Evolutionary conservation across 306 rosid genomes (phyloP).

Genomic region (Prunus campanulata): DNA sequence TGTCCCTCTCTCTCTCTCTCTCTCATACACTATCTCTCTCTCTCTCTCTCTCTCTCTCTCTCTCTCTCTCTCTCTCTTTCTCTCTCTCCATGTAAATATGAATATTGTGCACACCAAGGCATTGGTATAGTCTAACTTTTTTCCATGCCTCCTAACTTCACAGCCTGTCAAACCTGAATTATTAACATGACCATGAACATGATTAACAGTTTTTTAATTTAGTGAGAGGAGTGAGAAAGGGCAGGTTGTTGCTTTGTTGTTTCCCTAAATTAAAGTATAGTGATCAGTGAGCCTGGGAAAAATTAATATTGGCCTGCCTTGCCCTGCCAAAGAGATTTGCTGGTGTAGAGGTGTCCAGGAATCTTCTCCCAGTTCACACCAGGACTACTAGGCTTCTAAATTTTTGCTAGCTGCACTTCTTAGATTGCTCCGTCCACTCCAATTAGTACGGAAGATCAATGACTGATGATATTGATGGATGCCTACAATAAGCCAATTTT

Average conservation of each 20-base stretch:
- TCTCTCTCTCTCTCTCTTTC: conserved; percentile 28
- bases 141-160: conserved; percentile 51
- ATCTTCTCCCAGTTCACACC: conserved; percentile 41
- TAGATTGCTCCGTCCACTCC: conserved; percentile 42
- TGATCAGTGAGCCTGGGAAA: conserved; percentile 9
- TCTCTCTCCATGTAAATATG: conserved; percentile 5
- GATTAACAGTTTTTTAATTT: conserved; percentile 29
- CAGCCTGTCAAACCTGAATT: conserved; percentile 90
- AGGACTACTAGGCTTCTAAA: conserved; percentile 1
- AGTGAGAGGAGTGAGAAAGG: conserved; percentile 10
- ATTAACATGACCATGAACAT: conserved; percentile 43
- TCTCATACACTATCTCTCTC: background rate
- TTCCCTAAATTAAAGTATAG: conserved; percentile 25
- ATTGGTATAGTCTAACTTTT: conserved; percentile 38
- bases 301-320: conserved; percentile 31
- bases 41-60: too few species aligned
- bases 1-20: conserved; percentile 30
- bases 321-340: conserved; percentile 50
- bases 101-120: conserved; percentile 39
- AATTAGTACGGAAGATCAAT: conserved; percentile 17
- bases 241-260: conserved; percentile 41
- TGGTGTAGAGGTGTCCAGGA: conserved; percentile 53
- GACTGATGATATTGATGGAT: background rate
- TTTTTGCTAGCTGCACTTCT: conserved; percentile 28
- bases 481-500: background rate